A percentile compares a stretch with the other conserved stretches of the same genome.
Evolutionary conservation across 2,329 filamentous ascomycete species (phyloP).

Genomic region (Aureobasidium sp.): DNA sequence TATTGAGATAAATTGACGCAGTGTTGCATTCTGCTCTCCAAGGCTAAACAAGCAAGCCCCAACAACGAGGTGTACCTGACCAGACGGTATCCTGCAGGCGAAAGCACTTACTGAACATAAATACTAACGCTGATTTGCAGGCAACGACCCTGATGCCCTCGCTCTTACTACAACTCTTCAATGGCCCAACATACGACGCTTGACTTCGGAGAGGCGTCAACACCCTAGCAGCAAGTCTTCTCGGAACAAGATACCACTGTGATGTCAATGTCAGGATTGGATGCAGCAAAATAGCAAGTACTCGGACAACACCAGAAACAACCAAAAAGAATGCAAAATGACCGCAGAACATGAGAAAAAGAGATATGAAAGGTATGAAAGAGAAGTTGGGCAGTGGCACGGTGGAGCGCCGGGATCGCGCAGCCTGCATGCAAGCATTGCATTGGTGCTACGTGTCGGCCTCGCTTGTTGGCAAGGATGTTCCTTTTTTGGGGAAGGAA

Average conservation of each 20-base stretch:
- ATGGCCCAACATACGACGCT: not conserved
- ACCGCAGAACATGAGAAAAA: not conserved
- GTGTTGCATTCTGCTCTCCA: not conserved
- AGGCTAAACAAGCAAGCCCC: not conserved
- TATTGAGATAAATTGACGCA: not conserved
- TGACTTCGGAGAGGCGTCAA: not conserved
- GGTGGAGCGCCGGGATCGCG: conserved; percentile 11
- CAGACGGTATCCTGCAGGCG: not conserved
- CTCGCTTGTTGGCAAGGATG: conserved; percentile 15
- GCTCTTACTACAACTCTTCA: not conserved
- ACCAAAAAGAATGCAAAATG: not conserved
- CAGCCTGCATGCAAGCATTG: conserved; percentile 14
- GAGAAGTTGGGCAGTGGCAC: conserved; percentile 15
- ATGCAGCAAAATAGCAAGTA: not conserved
- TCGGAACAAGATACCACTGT: not conserved
- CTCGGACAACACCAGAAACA: not conserved
- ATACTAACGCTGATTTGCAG: not conserved
- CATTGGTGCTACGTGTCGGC: conserved; percentile 15
- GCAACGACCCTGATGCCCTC: not conserved
- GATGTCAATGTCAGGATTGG: not conserved
- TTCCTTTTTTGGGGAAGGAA: not conserved
- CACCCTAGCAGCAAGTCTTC: not conserved
- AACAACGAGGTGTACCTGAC: not conserved
- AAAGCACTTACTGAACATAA: conserved; percentile 5
- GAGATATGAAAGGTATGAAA: conserved; percentile 1